Base-by-base conservation (phyloP, 352 stramenopile species). In the Aphanomyces astaci region DNA sequence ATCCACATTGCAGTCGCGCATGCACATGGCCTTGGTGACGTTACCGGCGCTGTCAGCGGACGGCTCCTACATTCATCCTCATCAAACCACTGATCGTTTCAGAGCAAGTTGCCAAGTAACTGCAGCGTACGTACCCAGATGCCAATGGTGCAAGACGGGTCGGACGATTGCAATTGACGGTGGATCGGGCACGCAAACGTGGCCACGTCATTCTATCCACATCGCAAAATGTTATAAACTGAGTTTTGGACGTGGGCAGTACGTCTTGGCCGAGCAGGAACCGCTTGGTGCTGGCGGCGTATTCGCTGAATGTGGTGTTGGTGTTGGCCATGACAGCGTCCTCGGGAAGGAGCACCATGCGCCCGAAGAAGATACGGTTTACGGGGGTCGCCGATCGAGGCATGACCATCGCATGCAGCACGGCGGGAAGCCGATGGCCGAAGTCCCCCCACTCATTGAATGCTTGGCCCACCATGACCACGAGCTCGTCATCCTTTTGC, bases 381-480 rank as follows among this genome's bases (percentile, higher is more conserved):
- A 59, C 36, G 17, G 56, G 19, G 15, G 40, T 25, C 2, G 62
- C 28, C 5, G 46, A 43, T 19, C 62, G 62, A 3, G 78, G 81
- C 78, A 87, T 87, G 24, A 72, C 63, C 85, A 93, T 93, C 46
- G 79, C 85, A 72, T 94, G 85, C 54, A 82, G 70, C 59, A 94
- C 85, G 0, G 83, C 74, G 15, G 75, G 80, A 36, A 90, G 73
- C 13, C 73, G 71, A 2, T 78, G 82, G 7, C 56, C 77, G 10
- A 59, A 24, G 33, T 68, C 39, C 36, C 11, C 22, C 83, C 83
- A 94, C 49, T 89, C 72, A 56, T 84, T 76, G 56, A 88, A 86
- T 1, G 81, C 85, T 43, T 82, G 83, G 46, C 85, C 85, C 1
- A 90, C 66, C 85, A 94, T 94, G 55, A 94, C 75, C 71, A 94